phyloP scores from a whole-genome alignment of 2,329 filamentous ascomycete genomes.

The Didymosphaeria variabile region DNA sequence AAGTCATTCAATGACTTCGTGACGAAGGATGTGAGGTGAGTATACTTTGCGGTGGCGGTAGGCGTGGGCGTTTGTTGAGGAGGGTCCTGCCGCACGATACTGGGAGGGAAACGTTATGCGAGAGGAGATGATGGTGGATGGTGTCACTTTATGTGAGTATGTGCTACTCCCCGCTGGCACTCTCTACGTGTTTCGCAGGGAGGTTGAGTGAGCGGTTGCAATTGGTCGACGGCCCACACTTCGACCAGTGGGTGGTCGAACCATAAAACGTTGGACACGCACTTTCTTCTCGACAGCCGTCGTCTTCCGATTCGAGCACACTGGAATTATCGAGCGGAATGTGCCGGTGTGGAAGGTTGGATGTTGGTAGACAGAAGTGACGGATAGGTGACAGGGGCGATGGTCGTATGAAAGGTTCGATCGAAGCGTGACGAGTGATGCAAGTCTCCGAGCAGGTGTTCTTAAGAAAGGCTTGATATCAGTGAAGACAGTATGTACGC shows the following conservation, averaged over 20 bases:
- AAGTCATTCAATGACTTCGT: not conserved
- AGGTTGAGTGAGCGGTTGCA: not conserved
- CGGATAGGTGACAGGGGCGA: not conserved
- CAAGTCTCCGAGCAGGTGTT: not conserved
- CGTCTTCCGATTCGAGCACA: conserved; percentile 2
- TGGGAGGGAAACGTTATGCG: not conserved
- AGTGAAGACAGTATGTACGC: not conserved
- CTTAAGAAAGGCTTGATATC: not conserved
- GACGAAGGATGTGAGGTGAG: not conserved
- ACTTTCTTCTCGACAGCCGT: not conserved
- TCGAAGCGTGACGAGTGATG: not conserved
- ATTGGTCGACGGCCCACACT: not conserved
- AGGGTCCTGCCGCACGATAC: not conserved
- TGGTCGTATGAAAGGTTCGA: not conserved
- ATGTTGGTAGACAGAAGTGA: conserved; percentile 1
- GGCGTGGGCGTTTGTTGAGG: not conserved
- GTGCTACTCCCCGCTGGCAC: not conserved
- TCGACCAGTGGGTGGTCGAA: not conserved
- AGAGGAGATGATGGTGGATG: not conserved
- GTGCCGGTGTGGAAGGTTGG: not conserved
- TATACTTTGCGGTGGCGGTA: not conserved
- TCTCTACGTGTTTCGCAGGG: not conserved
- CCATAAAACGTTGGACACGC: not conserved
- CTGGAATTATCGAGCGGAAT: not conserved
- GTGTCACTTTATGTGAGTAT: not conserved